Base-by-base conservation (phyloP, 345 rosid species). In the Anastatica hierochuntica region DNA sequence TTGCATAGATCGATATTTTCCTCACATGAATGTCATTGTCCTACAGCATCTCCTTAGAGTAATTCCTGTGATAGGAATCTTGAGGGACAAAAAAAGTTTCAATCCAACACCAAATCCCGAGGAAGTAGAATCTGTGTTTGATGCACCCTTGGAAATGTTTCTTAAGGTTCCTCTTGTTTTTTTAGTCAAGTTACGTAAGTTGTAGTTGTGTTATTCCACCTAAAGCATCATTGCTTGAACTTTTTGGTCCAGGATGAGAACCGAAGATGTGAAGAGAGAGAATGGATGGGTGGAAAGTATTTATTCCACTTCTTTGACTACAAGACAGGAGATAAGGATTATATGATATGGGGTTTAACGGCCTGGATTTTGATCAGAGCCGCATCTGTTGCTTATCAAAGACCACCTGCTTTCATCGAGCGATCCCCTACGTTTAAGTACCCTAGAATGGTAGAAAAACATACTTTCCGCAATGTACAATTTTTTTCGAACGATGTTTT, bases 101-200 rank as follows among this genome's bases (percentile, higher is more conserved):
- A 69, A 57, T 51, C 84, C 96, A 2, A 37, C 36, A 21, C 94
- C 88, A 63, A 87, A 81, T 72, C 83, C 86, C 31, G 81, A 69
- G 14, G 98, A 90, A 79, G 96, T 87, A 13, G 98, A 87, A 52
- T 83, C 73, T 59, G 80, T 87, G 29, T 86, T 90, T 41, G 94
- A 90, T 76, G 94, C 76, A 62, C 96, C 94, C n/a, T 69, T 88
- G 74, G 94, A 82, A 74, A 84, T 88, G 90, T 88, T 88, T 58
- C 73, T 88, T 19, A 82, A 79, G 96, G 96, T 87, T 74, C 8
- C 6, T 24, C 18, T 49, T 34, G n/a, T 53, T 56, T 29, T 56
- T 59, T n/a, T 24, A 24, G 29, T 44, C 42, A 58, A 29, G 60
- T 44, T 44, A 24, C 54, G 23, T 44, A 2, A 12, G 21, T 6